phyloP scores from a whole-genome alignment of 192 early-diverging fungal species.

The Backusella sp. region DNA sequence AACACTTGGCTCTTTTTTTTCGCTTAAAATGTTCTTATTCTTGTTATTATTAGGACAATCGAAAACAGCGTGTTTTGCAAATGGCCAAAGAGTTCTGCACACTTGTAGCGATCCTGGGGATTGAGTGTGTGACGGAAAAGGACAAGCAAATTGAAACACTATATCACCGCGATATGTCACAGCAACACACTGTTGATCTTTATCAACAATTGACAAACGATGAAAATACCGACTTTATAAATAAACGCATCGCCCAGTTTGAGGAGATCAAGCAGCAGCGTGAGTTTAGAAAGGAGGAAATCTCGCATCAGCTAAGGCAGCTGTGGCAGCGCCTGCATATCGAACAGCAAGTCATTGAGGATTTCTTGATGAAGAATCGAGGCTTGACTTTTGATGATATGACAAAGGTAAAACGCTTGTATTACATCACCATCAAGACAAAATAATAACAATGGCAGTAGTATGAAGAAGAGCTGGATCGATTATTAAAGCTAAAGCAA shows the following conservation, averaged over 20 bases:
- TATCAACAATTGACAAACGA: not conserved
- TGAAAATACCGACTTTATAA: not conserved
- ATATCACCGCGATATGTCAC: not conserved
- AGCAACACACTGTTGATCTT: not conserved
- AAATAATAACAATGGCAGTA: slow-evolving; percentile 12
- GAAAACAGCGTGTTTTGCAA: not conserved
- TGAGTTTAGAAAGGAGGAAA: slow-evolving; percentile 26
- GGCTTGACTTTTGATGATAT: slow-evolving; percentile 14
- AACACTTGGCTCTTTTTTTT: not conserved
- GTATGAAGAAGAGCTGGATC: slow-evolving; percentile 41
- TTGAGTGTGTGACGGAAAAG: not conserved
- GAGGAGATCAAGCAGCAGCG: slow-evolving; percentile 26
- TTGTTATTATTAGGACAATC: not conserved
- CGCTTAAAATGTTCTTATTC: too few relatives aligned
- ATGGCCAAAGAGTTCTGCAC: slow-evolving; percentile 5
- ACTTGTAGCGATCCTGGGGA: not conserved
- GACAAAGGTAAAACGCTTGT: not conserved
- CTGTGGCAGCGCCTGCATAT: slow-evolving; percentile 22
- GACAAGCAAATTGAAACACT: not conserved
- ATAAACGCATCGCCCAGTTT: not conserved
- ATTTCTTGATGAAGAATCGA: slow-evolving; percentile 1
- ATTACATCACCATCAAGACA: not conserved
- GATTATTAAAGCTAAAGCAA: slow-evolving; percentile 37
- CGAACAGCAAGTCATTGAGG: not conserved
- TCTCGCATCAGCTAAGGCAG: slow-evolving; percentile 9